Conservation (phyloP, 306 rosid genomes). For the Fagus crenata region DNA sequence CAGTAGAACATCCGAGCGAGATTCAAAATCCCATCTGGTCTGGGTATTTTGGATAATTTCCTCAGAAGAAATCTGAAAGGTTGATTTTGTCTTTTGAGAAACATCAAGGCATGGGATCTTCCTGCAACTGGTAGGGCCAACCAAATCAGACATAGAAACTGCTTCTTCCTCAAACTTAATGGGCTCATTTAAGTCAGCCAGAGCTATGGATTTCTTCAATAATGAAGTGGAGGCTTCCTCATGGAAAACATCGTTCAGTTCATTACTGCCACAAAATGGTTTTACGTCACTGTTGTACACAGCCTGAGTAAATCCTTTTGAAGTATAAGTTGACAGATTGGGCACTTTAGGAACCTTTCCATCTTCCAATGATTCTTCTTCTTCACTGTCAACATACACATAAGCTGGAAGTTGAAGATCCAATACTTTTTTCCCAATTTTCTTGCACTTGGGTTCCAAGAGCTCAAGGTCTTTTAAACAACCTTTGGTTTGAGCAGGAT, state of each 20-base stretch:
- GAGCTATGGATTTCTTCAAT: slow-evolving; percentile 29
- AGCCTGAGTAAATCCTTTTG: slow-evolving; percentile 42
- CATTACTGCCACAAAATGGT: slow-evolving; percentile 26
- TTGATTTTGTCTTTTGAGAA: slow-evolving; percentile 16
- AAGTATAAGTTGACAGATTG: slow-evolving; percentile 35
- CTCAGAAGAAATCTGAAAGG: slow-evolving; percentile 19
- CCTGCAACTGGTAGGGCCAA: slow-evolving; percentile 12
- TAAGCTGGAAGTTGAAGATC: slow-evolving; percentile 88
- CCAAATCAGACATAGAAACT: slow-evolving; percentile 21
- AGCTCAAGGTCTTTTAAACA: slow-evolving; percentile 28
- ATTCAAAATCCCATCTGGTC: slow-evolving; percentile 24
- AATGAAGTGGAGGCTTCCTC: slow-evolving; percentile 12
- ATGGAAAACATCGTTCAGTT: slow-evolving; percentile 17
- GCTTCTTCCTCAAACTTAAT: slow-evolving; percentile 36
- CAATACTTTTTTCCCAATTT: slow-evolving; percentile 54
- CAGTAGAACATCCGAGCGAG: slow-evolving; percentile 10
- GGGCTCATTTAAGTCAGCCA: slow-evolving; percentile 45
- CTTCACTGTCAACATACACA: slow-evolving; percentile 57
- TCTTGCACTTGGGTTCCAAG: slow-evolving; percentile 46
- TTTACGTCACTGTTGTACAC: slow-evolving; percentile 26
- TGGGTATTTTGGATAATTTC: slow-evolving; percentile 23
- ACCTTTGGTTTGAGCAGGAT: slow-evolving; percentile 36
- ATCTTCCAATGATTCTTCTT: slow-evolving; percentile 38
- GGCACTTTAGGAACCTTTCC: slow-evolving; percentile 38
- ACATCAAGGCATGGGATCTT: slow-evolving; percentile 20